phyloP scores from a whole-genome alignment of 2,329 filamentous ascomycete species.

The Alternaria longipes region DNA sequence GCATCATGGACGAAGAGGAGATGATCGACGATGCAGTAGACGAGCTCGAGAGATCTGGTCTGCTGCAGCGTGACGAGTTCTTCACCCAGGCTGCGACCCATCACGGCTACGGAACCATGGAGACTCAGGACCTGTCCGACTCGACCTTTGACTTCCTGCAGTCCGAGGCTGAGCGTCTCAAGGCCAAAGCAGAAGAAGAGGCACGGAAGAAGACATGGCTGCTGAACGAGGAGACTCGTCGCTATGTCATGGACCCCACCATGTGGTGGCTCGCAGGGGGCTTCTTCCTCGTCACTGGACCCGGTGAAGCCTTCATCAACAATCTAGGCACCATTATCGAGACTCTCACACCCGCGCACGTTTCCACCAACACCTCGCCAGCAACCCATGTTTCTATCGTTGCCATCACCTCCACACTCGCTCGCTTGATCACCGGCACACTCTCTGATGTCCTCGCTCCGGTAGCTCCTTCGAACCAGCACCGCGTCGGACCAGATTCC shows the following conservation, averaged over 20 bases:
- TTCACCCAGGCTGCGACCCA: slow-evolving; percentile 67
- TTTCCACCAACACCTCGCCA: slow-evolving; percentile 67
- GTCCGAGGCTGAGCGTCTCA: slow-evolving; percentile 57
- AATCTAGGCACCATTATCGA: slow-evolving; percentile 94
- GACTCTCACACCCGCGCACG: slow-evolving; percentile 76
- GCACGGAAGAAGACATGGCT: slow-evolving; percentile 85
- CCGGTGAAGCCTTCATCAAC: slow-evolving; percentile 98
- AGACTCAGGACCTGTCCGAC: slow-evolving; percentile 57
- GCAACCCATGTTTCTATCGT: slow-evolving; percentile 94
- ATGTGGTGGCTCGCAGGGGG: slow-evolving; percentile 96
- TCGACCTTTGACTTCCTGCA: slow-evolving; percentile 58
- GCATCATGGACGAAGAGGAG: slow-evolving; percentile 83
- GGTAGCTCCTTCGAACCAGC: slow-evolving; percentile 60
- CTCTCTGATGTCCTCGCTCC: slow-evolving; percentile 88
- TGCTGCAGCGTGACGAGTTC: slow-evolving; percentile 78
- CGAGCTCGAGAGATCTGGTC: slow-evolving; percentile 86
- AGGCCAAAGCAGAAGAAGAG: slow-evolving; percentile 61
- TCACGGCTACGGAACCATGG: slow-evolving; percentile 70
- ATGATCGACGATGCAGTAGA: slow-evolving; percentile 91
- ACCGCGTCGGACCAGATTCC: slow-evolving; percentile 61
- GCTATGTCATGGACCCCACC: slow-evolving; percentile 85
- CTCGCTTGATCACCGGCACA: slow-evolving; percentile 87
- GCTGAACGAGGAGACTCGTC: slow-evolving; percentile 86
- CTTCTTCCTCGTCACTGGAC: slow-evolving; percentile 92
- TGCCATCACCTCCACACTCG: slow-evolving; percentile 87